These are phyloP conservation scores for Exserohilum turcica DNA, from an alignment of 2,329 filamentous ascomycete species.

Conservation along the genomic window DNA sequence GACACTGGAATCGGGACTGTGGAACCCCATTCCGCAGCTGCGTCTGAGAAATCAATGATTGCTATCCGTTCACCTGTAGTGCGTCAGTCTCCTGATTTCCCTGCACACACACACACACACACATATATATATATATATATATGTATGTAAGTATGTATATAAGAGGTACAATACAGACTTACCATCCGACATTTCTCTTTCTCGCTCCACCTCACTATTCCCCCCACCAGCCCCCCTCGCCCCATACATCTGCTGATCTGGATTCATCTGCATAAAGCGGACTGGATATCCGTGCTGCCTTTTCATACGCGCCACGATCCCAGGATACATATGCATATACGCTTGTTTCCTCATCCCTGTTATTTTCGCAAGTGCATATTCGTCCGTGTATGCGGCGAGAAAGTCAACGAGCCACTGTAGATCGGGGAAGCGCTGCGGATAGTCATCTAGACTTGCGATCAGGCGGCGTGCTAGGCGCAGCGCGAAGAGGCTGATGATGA, in stretches of 20 bases:
- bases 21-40: slow-evolving; percentile 37
- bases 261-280: slow-evolving; percentile 32
- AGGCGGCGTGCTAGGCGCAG: slow-evolving; percentile 26
- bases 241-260: slow-evolving; percentile 7
- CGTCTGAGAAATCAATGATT: slow-evolving; percentile 34
- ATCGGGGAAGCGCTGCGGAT: slow-evolving; percentile 19
- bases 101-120: background rate
- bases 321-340: slow-evolving; percentile 23
- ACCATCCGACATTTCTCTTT: slow-evolving; percentile 23
- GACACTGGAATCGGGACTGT: slow-evolving; percentile 26
- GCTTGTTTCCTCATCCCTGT: slow-evolving; percentile 16
- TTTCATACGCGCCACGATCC: slow-evolving; percentile 28
- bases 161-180: too few species aligned
- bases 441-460: slow-evolving; percentile 22
- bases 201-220: background rate
- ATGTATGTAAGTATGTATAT: too few species aligned
- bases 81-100: background rate
- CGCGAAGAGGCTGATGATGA: slow-evolving; percentile 35
- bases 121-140: too few species aligned
- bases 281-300: slow-evolving; percentile 26
- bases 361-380: slow-evolving; percentile 27
- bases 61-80: slow-evolving; percentile 16
- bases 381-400: slow-evolving; percentile 16
- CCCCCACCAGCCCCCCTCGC: background rate
- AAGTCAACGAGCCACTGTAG: slow-evolving; percentile 28